Evolutionary conservation across 208 protist genomes (phyloP).

Genomic region (Crithidia fasciculata): DNA sequence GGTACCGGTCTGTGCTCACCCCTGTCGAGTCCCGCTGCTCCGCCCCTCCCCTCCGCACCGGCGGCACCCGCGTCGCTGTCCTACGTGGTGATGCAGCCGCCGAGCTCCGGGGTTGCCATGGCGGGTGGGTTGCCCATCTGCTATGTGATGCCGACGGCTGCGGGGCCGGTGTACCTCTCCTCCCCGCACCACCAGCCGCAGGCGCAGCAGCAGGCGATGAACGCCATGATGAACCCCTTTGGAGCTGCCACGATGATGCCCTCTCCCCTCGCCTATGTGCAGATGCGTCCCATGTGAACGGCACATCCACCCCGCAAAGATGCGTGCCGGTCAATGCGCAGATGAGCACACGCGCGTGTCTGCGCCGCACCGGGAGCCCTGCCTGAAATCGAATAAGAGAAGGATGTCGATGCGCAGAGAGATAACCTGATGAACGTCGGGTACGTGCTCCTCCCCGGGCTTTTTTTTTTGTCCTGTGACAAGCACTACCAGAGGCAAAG

Average conservation of each 20-base stretch:
- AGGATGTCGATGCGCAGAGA: too few relatives aligned
- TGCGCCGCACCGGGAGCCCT: too few relatives aligned
- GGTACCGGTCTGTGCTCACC: neutral
- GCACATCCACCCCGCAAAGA: neutral
- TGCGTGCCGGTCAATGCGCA: too few relatives aligned
- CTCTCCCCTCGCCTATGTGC: neutral
- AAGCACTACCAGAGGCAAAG: too few relatives aligned
- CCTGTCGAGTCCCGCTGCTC: slow-evolving; percentile 7
- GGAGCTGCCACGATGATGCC: neutral
- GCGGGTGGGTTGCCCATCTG: slow-evolving; percentile 23
- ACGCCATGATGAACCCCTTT: slow-evolving; percentile 2
- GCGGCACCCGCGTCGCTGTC: neutral
- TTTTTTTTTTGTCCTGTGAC: too few relatives aligned
- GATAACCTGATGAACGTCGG: too few relatives aligned
- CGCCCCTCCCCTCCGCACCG: neutral
- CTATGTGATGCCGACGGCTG: slow-evolving; percentile 19
- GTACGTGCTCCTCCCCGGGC: too few relatives aligned
- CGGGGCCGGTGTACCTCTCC: neutral
- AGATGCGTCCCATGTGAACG: slow-evolving; percentile 8
- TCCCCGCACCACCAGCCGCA: slow-evolving; percentile 10
- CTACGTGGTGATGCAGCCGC: slow-evolving; percentile 23
- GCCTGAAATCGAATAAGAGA: too few relatives aligned
- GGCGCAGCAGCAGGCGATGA: slow-evolving; percentile 10
- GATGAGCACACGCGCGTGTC: too few relatives aligned
- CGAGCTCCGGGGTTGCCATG: neutral